Percentiles rank a stretch among this genome's conserved stretches.
Conservation (phyloP, 2,329 filamentous ascomycete species). For the Venturia asperata region DNA sequence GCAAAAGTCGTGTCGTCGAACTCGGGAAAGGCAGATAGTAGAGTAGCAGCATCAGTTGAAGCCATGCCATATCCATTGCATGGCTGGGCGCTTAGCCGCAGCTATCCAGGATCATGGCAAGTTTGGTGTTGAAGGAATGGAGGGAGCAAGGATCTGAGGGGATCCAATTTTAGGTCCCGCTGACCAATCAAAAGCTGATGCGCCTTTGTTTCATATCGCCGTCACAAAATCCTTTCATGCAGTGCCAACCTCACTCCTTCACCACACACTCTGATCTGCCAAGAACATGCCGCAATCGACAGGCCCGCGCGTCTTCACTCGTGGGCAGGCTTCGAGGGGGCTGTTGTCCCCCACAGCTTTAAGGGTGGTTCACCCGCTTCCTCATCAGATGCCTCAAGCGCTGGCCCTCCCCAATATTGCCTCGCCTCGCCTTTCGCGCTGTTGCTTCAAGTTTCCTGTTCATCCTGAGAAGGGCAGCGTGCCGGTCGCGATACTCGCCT, state of each 20-base stretch:
- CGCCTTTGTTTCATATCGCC: background rate
- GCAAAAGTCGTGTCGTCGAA: no score
- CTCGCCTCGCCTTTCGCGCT: background rate
- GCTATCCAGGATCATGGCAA: background rate
- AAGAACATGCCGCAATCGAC: background rate
- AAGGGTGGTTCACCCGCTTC: background rate
- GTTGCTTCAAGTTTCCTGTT: no score
- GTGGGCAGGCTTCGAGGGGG: conserved; percentile 2
- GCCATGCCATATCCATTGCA: no score
- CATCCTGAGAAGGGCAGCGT: no score
- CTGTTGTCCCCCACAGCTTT: background rate
- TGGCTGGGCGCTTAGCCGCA: background rate
- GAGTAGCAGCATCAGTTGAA: no score
- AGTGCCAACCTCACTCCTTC: background rate
- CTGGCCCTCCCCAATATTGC: background rate
- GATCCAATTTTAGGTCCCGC: background rate
- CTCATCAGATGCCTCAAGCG: background rate
- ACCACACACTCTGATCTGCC: background rate
- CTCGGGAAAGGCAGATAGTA: no score
- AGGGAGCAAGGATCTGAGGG: background rate
- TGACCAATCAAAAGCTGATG: background rate
- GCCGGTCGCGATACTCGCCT: background rate
- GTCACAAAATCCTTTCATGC: background rate
- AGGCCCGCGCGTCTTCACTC: background rate
- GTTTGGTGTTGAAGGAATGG: background rate